Percentiles rank a stretch among this genome's conserved stretches.
These are phyloP conservation scores for Aspergillus brasiliensis DNA, from an alignment of 2,329 filamentous ascomycete species.

Conservation along the genomic window DNA sequence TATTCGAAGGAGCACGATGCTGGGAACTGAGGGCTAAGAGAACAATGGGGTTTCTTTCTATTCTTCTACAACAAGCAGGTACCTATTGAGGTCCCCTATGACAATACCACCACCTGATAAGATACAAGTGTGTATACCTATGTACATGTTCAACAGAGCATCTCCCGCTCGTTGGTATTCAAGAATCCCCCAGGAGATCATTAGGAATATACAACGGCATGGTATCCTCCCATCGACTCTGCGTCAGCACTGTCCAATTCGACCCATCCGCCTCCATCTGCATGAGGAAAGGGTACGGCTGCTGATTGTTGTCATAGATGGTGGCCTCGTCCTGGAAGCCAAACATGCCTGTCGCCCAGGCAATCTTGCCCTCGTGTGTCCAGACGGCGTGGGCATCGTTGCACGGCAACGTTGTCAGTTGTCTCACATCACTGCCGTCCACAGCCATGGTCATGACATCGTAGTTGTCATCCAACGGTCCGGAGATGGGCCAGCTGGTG, in stretches of 20 bases:
- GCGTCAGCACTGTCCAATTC: constrained; percentile 30
- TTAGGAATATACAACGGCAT: constrained; percentile 23
- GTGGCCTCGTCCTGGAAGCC: constrained; percentile 48
- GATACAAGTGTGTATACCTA: background rate
- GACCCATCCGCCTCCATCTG: constrained; percentile 48
- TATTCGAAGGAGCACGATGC: background rate
- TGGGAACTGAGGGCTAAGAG: background rate
- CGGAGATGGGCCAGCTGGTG: constrained; percentile 29
- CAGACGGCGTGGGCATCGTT: constrained; percentile 52
- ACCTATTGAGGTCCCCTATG: too few relatives aligned
- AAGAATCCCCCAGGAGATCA: background rate
- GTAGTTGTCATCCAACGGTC: constrained; percentile 24
- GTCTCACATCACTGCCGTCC: constrained; percentile 41
- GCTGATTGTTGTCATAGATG: constrained; percentile 47
- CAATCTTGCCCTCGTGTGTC: constrained; percentile 45
- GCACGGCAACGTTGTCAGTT: constrained; percentile 37
- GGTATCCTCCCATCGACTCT: constrained; percentile 36
- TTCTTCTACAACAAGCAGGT: too few relatives aligned
- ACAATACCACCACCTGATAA: too few relatives aligned
- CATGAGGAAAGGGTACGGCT: constrained; percentile 50
- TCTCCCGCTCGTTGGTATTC: background rate
- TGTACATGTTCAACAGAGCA: background rate
- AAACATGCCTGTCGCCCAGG: constrained; percentile 47
- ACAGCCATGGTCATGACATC: constrained; percentile 47
- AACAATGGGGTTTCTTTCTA: background rate